phyloP scores from a whole-genome alignment of 176 grass and related monocot species.

The Lolium multiflorum region DNA sequence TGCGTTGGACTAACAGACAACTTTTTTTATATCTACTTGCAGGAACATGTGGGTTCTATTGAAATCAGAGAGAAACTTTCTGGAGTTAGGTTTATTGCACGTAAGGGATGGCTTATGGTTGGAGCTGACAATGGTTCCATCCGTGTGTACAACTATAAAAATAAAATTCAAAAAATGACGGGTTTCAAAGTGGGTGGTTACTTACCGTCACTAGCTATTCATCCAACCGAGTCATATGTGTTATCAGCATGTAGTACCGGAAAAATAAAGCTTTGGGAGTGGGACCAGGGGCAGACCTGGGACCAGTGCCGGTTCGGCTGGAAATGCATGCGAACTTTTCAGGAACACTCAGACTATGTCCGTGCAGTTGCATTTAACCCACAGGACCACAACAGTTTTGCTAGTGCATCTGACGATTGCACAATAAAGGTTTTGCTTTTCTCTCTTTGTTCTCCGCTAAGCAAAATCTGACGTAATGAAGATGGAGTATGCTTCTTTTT shows the following conservation, averaged over 20 bases:
- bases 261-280: not conserved
- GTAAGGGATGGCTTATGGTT: not conserved
- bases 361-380: not conserved
- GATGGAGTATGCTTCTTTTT: not conserved
- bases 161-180: not conserved
- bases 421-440: slow-evolving; percentile 2
- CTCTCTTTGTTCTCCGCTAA: not conserved
- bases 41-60: no score
- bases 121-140: not conserved
- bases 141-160: not conserved
- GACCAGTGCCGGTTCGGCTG: not conserved
- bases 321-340: not conserved
- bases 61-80: no score
- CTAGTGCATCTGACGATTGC: not conserved
- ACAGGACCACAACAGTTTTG: not conserved
- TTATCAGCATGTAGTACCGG: not conserved
- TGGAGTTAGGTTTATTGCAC: not conserved
- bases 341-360: not conserved
- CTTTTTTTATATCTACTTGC: not conserved
- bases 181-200: not conserved
- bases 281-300: not conserved
- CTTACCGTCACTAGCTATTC: not conserved
- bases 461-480: not conserved
- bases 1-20: not conserved
- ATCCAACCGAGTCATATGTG: not conserved